Evolutionary conservation across 2,329 filamentous ascomycete species (phyloP), one percentile per base, ranked within the genome.

Genomic region (Pseudogymnoascus sp.): DNA sequence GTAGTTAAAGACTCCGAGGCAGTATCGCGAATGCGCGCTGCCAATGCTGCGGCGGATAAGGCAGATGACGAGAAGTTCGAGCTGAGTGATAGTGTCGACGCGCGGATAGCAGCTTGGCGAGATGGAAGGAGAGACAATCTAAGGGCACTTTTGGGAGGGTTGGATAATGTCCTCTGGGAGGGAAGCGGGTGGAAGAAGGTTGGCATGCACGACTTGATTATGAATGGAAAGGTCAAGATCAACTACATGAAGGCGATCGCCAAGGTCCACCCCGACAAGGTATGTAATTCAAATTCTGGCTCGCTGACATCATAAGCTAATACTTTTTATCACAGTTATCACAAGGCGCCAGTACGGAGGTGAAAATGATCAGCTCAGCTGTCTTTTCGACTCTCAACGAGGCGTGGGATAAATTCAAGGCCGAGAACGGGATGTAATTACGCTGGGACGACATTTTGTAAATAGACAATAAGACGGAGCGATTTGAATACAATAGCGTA

Each of bases 221-320:
- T 96, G 82, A 87, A 92, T 35, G 92, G 90, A 69, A 96, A 93
- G 81, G 95, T 97, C 75, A 99, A 99, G 84, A 88, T 99, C 67
- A 82, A 90, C 65, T 99, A 99, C 74, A 97, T 99, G 95, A 97
- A 96, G 83, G 95, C 93, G 5, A 97, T 99, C 82, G 91, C 88
- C 10, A 97, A 97, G 82, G 95, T 95, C 69, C 95, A 99, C 82
- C 95, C 95, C 65, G 95, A 99, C 76, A 99, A 99, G 88, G 95
- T 97, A 81, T 77, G 85, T 68, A 65, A 17, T 65, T 64, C 69
- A 60, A 21, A 60, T 33, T 21, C 26, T 64, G 61, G 38, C 13
- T 50, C 21, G 13, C 46, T 35, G 4, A 53, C 33, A 21, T 62
- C 42, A 10, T 60, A 37, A 65, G 38, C 50, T 62, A n/a, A 42